Conservation (phyloP, 129 eudicot genomes). For the Ambrosia trifida region DNA sequence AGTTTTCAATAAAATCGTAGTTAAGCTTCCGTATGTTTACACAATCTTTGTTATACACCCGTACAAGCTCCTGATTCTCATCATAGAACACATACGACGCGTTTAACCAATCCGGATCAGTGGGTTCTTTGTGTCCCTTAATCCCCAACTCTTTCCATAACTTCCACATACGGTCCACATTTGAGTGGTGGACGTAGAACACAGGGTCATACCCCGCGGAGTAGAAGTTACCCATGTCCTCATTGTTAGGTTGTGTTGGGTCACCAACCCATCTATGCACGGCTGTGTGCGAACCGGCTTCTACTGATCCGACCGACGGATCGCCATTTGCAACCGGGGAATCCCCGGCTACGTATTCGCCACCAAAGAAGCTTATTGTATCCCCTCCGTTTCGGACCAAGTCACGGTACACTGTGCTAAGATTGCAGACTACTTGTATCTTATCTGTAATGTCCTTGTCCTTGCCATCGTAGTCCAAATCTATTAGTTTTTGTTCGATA, state of each 20-base stretch:
- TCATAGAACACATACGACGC: constrained; percentile 50
- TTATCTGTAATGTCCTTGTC: not conserved
- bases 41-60: constrained; percentile 42
- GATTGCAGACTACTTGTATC: constrained; percentile 15
- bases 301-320: constrained; percentile 32
- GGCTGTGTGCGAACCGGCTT: constrained; percentile 27
- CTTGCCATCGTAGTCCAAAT: constrained; percentile 5
- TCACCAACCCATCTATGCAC: constrained; percentile 42
- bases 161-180: constrained; percentile 46
- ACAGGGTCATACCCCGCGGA: constrained; percentile 46
- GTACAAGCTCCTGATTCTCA: constrained; percentile 46
- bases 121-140: constrained; percentile 24
- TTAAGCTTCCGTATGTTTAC: constrained; percentile 28
- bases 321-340: not conserved
- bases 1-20: not conserved
- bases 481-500: constrained; percentile 14
- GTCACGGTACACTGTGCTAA: constrained; percentile 33
- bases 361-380: constrained; percentile 33
- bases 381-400: constrained; percentile 24
- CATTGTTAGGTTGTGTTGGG: constrained; percentile 9
- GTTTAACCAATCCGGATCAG: constrained; percentile 41
- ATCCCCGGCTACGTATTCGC: constrained; percentile 29
- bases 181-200: constrained; percentile 45
- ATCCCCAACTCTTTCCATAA: constrained; percentile 32
- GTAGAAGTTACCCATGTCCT: constrained; percentile 55